Conservation (phyloP, 257 asterid species). For the Scutellaria barbata region DNA sequence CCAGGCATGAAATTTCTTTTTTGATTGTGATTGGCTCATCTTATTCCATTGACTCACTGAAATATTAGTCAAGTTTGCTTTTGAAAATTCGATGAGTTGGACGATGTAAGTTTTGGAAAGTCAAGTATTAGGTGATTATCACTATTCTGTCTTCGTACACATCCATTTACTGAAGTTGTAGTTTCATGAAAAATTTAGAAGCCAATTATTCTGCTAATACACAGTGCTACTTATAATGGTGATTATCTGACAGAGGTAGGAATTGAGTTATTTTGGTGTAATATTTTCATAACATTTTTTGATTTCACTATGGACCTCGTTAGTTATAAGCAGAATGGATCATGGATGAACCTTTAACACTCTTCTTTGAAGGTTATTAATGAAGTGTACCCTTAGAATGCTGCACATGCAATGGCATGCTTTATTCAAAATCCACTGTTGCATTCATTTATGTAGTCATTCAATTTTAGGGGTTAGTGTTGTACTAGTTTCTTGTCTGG, state of each 20-base stretch:
- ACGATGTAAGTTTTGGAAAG: not conserved
- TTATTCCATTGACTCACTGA: constrained; percentile 10
- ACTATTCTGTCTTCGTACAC: not conserved
- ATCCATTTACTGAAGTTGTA: not conserved
- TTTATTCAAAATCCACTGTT: not conserved
- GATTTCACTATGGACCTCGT: not conserved
- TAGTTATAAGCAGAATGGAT: not conserved
- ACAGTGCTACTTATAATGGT: not conserved
- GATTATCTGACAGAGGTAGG: constrained; percentile 10
- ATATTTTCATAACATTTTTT: not conserved
- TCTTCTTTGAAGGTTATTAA: not conserved
- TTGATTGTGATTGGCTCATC: constrained; percentile 19
- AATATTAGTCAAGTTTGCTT: constrained; percentile 26
- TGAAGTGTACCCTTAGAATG: not conserved
- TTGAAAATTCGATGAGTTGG: constrained; percentile 11
- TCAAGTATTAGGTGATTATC: not conserved
- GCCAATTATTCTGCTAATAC: not conserved
- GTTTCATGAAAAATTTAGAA: constrained; percentile 22
- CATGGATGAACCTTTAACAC: constrained; percentile 7
- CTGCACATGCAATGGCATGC: constrained; percentile 20
- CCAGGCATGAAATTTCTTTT: not conserved
- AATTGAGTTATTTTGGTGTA: constrained; percentile 4
- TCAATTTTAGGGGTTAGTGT: not conserved
- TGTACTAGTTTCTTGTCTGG: constrained; percentile 15
- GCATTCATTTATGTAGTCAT: not conserved